A percentile compares a stretch with the other conserved stretches of the same genome.
phyloP scores from a whole-genome alignment of 1,284 basidiomycete species.

The Singerocomus inundabilis region DNA sequence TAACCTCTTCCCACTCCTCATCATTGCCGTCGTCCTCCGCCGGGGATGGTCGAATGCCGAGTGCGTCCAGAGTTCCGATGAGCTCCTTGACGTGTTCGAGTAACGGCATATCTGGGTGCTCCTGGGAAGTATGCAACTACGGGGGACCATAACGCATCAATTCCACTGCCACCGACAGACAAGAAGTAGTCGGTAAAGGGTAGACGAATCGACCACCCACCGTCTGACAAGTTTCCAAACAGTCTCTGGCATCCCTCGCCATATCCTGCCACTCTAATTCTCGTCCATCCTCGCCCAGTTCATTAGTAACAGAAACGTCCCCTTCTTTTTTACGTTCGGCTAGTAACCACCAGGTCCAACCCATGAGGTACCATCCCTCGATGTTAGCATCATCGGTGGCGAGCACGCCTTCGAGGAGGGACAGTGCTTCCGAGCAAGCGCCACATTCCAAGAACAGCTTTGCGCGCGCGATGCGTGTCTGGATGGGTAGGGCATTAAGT shows the following conservation, averaged over 20 bases:
- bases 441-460: constrained; percentile 81
- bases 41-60: constrained; percentile 67
- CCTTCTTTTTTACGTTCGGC: constrained; percentile 62
- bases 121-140: constrained; percentile 71
- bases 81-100: constrained; percentile 78
- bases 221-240: constrained; percentile 78
- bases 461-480: constrained; percentile 72
- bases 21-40: constrained; percentile 49
- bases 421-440: constrained; percentile 63
- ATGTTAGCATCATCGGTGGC: constrained; percentile 84
- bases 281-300: constrained; percentile 40
- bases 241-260: constrained; percentile 76
- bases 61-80: constrained; percentile 62
- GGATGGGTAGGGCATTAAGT: constrained; percentile 69
- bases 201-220: constrained; percentile 42
- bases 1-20: constrained; percentile 54
- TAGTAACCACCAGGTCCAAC: constrained; percentile 89
- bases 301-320: constrained; percentile 37
- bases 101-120: constrained; percentile 77
- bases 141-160: constrained; percentile 6
- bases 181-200: background rate
- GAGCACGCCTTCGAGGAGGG: constrained; percentile 79
- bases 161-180: background rate
- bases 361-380: constrained; percentile 94
- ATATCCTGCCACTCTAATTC: constrained; percentile 76